phyloP scores from a whole-genome alignment of 108 stramenopile genomes.

The Nitzschia sp. region DNA sequence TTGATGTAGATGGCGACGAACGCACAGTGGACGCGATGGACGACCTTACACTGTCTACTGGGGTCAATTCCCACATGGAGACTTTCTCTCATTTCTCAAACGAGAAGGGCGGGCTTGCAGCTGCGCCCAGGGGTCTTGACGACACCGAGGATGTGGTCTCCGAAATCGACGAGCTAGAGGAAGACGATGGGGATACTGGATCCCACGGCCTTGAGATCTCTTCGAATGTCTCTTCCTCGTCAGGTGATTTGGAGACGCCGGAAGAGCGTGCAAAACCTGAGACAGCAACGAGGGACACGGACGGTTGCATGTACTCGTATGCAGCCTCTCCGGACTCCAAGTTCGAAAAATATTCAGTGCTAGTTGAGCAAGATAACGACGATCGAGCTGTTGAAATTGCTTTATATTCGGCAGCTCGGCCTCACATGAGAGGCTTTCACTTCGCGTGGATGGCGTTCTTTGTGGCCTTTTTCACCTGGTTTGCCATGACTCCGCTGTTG shows the following conservation, averaged over 20 bases:
- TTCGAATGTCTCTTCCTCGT: not conserved
- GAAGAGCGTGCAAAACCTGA: not conserved
- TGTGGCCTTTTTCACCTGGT: constrained; percentile 86
- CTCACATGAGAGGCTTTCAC: constrained; percentile 82
- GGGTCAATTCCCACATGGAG: not conserved
- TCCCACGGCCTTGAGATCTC: not conserved
- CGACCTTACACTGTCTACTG: not conserved
- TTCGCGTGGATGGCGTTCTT: constrained; percentile 69
- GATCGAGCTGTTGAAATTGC: constrained; percentile 59
- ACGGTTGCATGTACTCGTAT: constrained; percentile 13
- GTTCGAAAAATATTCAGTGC: constrained; percentile 47
- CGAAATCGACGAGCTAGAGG: not conserved
- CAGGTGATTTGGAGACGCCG: not conserved
- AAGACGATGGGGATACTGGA: not conserved
- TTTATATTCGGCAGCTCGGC: constrained; percentile 35
- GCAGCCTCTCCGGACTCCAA: constrained; percentile 55
- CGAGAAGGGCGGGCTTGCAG: not conserved
- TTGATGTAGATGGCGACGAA: not conserved
- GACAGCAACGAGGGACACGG: not conserved
- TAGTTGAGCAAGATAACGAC: constrained; percentile 51
- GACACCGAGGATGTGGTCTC: not conserved
- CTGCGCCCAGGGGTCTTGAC: not conserved
- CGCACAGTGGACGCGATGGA: not conserved
- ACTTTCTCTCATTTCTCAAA: not conserved
- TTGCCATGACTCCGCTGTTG: constrained; percentile 71